Percentiles rank a stretch among this genome's conserved stretches.
phyloP scores from a whole-genome alignment of 2,329 filamentous ascomycete species.

The Chaetomiaceae sp. region DNA sequence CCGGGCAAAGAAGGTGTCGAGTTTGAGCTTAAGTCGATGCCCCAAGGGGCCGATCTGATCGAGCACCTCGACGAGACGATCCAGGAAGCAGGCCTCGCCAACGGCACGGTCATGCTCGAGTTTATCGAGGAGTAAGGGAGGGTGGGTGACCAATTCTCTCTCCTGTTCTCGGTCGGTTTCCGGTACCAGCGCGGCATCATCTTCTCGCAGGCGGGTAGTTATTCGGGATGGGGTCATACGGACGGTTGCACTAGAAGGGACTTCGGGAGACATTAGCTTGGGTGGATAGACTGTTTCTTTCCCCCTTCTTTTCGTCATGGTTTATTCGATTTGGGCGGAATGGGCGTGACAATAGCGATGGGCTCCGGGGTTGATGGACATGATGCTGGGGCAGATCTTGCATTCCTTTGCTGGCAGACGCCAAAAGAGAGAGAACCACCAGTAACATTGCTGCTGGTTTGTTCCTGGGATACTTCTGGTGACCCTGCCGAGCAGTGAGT shows the following conservation, averaged over 20 bases:
- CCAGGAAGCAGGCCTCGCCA: constrained; percentile 78
- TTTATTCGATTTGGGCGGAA: background rate
- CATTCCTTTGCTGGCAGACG: background rate
- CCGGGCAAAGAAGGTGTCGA: constrained; percentile 71
- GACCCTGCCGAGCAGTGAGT: too few relatives aligned
- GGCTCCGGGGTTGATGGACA: background rate
- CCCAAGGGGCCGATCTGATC: constrained; percentile 73
- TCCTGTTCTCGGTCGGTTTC: background rate
- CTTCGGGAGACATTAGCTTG: background rate
- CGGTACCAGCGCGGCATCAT: background rate
- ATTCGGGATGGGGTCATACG: too few relatives aligned
- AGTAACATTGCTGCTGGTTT: too few relatives aligned
- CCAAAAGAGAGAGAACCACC: background rate
- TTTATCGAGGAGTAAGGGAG: constrained; percentile 57
- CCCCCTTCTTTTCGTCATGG: background rate
- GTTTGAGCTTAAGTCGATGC: constrained; percentile 86
- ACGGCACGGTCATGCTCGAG: constrained; percentile 93
- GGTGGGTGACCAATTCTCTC: background rate
- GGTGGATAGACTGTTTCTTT: background rate
- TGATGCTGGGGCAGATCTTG: background rate
- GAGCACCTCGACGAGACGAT: constrained; percentile 69
- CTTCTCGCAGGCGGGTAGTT: background rate
- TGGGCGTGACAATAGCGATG: background rate
- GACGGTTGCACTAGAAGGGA: constrained; percentile 10
- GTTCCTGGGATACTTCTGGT: too few relatives aligned